phyloP scores from a whole-genome alignment of 2,329 filamentous ascomycete species.

The Pseudocercospora vitis region DNA sequence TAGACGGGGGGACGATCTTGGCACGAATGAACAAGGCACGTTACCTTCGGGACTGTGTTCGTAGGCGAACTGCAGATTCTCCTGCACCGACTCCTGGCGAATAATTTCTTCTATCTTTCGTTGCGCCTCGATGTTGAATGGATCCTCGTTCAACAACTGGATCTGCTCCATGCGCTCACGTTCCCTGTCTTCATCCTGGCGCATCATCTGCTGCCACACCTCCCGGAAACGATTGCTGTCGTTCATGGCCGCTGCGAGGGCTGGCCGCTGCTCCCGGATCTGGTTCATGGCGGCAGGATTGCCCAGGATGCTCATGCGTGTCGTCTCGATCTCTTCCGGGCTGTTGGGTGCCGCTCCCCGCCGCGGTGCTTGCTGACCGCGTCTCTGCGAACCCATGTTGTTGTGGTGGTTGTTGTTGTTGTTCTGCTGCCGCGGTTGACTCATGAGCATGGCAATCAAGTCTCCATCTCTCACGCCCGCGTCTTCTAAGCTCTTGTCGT shows the following conservation, averaged over 20 bases:
- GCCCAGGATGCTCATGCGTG: constrained; percentile 78
- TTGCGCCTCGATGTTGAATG: constrained; percentile 91
- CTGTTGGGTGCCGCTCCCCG: constrained; percentile 21
- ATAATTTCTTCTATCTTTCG: constrained; percentile 95
- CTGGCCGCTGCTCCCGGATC: constrained; percentile 70
- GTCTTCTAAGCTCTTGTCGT: constrained; percentile 77
- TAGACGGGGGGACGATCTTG: constrained; percentile 9
- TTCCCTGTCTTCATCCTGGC: constrained; percentile 70
- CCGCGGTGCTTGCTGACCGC: constrained; percentile 38
- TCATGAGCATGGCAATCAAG: constrained; percentile 84
- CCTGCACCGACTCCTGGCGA: constrained; percentile 86
- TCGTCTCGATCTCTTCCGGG: constrained; percentile 66
- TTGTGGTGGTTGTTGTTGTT: too few relatives aligned
- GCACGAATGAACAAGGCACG: constrained; percentile 34
- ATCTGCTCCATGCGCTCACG: constrained; percentile 80
- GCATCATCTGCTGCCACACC: constrained; percentile 66
- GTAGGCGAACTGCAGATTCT: constrained; percentile 94
- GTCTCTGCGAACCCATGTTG: constrained; percentile 36
- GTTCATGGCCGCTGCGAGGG: constrained; percentile 73
- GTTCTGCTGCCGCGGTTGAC: constrained; percentile 48
- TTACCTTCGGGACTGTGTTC: constrained; percentile 95
- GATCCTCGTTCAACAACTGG: constrained; percentile 82
- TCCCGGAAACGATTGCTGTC: constrained; percentile 75
- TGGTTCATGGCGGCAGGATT: constrained; percentile 72
- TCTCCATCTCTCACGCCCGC: constrained; percentile 82